Evolutionary conservation across 345 rosid species (phyloP).

Genomic region (Turritis glabra): DNA sequence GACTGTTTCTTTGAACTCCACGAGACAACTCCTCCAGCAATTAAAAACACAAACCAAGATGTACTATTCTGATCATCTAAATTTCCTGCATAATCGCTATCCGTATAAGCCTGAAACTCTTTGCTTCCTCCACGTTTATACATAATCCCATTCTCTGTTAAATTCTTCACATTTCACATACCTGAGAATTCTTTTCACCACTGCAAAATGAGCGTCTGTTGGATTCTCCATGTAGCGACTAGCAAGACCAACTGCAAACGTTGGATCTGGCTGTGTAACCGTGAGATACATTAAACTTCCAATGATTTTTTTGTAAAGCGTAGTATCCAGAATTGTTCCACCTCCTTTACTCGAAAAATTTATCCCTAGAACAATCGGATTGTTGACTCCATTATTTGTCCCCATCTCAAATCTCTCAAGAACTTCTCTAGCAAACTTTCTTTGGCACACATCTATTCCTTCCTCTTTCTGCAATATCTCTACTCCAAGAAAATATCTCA

Average conservation of each 20-base stretch:
- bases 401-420: no score
- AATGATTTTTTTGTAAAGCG: no score
- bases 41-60: neutral
- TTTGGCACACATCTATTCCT: no score
- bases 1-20: neutral
- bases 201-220: neutral
- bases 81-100: no score
- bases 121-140: neutral
- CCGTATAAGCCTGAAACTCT: neutral
- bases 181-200: neutral
- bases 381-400: no score
- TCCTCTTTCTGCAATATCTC: no score
- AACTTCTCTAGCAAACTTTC: no score
- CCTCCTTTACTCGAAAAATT: no score
- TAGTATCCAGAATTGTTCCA: no score
- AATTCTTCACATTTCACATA: neutral
- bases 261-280: neutral
- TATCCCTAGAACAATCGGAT: no score
- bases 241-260: neutral
- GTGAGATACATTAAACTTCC: no score
- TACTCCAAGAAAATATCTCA: neutral
- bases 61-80: neutral
- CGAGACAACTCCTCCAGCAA: neutral
- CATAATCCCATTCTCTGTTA: neutral
- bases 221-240: neutral